These are phyloP conservation scores for Chenopodium quinoa DNA, from an alignment of 148 eudicot genomes.

Conservation along the genomic window DNA sequence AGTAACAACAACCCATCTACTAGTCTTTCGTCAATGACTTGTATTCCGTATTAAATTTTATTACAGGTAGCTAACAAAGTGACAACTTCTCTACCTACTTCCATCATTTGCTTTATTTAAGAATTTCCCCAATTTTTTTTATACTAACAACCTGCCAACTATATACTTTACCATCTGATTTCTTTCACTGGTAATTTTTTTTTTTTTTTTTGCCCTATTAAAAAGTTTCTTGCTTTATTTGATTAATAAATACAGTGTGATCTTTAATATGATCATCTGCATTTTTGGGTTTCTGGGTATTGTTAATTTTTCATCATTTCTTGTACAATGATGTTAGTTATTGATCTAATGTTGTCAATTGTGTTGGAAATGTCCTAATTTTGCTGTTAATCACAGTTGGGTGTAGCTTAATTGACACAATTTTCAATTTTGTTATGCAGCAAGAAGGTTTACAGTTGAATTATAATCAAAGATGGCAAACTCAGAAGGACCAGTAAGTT, in stretches of 20 bases:
- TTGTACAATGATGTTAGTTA: conserved; percentile 14
- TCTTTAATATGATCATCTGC: neutral
- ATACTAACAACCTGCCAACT: too few species aligned
- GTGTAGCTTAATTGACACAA: neutral
- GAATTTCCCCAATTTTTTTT: neutral
- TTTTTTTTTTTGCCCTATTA: neutral
- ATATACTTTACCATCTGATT: neutral
- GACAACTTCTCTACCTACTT: neutral
- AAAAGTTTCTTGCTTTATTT: neutral
- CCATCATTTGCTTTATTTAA: neutral
- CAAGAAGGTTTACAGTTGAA: conserved; percentile 8
- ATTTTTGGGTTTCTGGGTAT: conserved; percentile 16
- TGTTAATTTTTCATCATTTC: neutral
- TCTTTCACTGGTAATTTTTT: conserved; percentile 15
- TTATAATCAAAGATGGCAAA: conserved; percentile 24
- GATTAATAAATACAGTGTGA: neutral
- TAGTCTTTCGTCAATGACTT: neutral
- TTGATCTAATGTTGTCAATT: conserved; percentile 2
- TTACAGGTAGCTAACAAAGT: neutral
- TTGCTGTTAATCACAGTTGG: neutral
- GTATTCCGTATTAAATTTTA: neutral
- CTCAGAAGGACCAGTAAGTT: conserved; percentile 30
- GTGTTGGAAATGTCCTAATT: neutral
- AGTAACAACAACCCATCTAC: neutral
- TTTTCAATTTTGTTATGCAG: neutral